phyloP scores from a whole-genome alignment of 148 eudicot genomes.

The Heliamphora exappendiculata region DNA sequence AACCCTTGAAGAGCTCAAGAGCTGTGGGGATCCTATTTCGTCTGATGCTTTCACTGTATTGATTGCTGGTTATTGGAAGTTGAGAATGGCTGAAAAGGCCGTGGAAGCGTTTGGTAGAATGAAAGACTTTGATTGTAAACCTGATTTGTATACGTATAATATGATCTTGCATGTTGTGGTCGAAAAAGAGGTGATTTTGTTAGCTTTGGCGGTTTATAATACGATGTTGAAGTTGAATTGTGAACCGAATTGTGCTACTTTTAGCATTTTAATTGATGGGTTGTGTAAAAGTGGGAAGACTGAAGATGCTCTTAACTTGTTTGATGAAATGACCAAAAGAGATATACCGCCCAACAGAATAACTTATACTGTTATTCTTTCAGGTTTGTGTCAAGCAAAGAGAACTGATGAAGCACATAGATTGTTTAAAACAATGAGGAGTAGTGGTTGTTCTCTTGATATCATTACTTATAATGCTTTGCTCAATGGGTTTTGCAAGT shows the following conservation, averaged over 20 bases:
- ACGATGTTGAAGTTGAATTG: conserved; percentile 63
- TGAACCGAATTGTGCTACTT: conserved; percentile 45
- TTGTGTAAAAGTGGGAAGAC: conserved; percentile 57
- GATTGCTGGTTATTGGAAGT: conserved; percentile 51
- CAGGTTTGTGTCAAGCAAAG: conserved; percentile 61
- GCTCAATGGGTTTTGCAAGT: conserved; percentile 64
- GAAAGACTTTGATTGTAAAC: conserved; percentile 54
- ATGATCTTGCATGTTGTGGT: conserved; percentile 51
- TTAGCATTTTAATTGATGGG: conserved; percentile 63
- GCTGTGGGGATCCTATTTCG: conserved; percentile 21
- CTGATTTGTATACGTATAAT: conserved; percentile 56
- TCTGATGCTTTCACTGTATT: conserved; percentile 53
- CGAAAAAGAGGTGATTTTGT: conserved; percentile 38
- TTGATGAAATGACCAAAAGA: conserved; percentile 66
- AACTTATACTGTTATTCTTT: conserved; percentile 54
- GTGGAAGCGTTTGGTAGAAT: conserved; percentile 63
- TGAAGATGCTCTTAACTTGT: conserved; percentile 47
- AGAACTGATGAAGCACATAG: conserved; percentile 49
- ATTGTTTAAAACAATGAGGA: conserved; percentile 43
- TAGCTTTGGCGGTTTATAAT: conserved; percentile 61
- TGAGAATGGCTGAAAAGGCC: conserved; percentile 44
- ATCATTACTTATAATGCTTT: conserved; percentile 43
- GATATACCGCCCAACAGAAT: conserved; percentile 41
- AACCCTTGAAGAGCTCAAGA: conserved; percentile 44
- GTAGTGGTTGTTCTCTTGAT: conserved; percentile 48